A percentile compares a stretch with the other conserved stretches of the same genome.
Conservation (phyloP, 345 rosid species). For the Populus deltoides region DNA sequence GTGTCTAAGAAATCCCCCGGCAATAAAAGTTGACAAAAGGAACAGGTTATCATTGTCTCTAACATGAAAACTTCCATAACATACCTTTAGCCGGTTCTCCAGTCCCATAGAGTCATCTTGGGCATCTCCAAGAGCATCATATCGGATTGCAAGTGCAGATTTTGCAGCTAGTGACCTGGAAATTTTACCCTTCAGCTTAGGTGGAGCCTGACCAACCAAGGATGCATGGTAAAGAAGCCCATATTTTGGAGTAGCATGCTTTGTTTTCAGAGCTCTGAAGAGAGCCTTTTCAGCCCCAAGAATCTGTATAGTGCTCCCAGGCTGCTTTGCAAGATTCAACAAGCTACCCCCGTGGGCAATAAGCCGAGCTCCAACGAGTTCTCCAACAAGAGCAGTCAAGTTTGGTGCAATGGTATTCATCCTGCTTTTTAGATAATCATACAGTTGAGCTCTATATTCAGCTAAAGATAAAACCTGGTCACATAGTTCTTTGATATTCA, state of each 20-base stretch:
- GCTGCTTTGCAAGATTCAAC: slow-evolving; percentile 86
- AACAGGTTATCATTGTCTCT: not conserved
- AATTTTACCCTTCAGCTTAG: slow-evolving; percentile 80
- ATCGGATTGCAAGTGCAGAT: slow-evolving; percentile 71
- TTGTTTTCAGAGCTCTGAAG: slow-evolving; percentile 88
- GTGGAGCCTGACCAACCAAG: slow-evolving; percentile 82
- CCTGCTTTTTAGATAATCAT: slow-evolving; percentile 80
- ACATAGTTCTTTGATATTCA: slow-evolving; percentile 73
- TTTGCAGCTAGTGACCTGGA: slow-evolving; percentile 88
- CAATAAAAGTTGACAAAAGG: not conserved
- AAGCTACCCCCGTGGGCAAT: slow-evolving; percentile 95
- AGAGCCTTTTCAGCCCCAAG: slow-evolving; percentile 95
- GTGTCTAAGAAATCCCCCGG: not conserved
- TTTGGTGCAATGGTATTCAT: slow-evolving; percentile 94
- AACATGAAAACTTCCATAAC: not conserved
- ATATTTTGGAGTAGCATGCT: slow-evolving; percentile 88
- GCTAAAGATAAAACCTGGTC: slow-evolving; percentile 82
- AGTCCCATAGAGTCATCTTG: slow-evolving; percentile 78
- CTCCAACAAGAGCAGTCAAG: slow-evolving; percentile 92
- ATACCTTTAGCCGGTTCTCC: slow-evolving; percentile 76
- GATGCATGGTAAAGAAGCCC: slow-evolving; percentile 93
- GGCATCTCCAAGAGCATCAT: slow-evolving; percentile 83
- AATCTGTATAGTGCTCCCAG: slow-evolving; percentile 90
- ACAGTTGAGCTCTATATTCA: slow-evolving; percentile 86
- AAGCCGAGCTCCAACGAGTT: slow-evolving; percentile 93